These are phyloP conservation scores for Discostella stelligeroides DNA, from an alignment of 108 stramenopile genomes.

Conservation along the genomic window DNA sequence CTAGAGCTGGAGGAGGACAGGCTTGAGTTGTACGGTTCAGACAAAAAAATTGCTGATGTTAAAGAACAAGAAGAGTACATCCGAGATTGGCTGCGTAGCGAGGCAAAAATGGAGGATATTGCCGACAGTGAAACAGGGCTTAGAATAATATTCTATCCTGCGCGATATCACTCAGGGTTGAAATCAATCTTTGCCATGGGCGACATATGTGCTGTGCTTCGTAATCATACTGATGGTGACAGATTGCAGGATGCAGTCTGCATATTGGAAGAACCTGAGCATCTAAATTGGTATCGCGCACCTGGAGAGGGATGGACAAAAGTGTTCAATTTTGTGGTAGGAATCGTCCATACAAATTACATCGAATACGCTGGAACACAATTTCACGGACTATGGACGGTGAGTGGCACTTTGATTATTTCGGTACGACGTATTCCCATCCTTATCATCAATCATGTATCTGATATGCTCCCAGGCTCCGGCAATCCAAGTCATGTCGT, in stretches of 20 bases:
- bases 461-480: conserved; percentile 53
- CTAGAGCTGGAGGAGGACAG: conserved; percentile 78
- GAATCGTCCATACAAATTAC: conserved; percentile 85
- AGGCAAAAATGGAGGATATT: conserved; percentile 69
- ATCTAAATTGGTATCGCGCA: conserved; percentile 88
- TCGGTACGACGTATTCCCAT: neutral
- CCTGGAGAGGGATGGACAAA: conserved; percentile 88
- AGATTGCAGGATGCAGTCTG: conserved; percentile 47
- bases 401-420: neutral
- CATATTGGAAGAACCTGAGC: conserved; percentile 90
- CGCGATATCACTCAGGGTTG: conserved; percentile 68
- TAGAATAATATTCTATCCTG: conserved; percentile 74
- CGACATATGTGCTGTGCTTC: conserved; percentile 60
- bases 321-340: conserved; percentile 83
- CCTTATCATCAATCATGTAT: conserved; percentile 6
- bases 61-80: conserved; percentile 82
- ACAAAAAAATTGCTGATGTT: conserved; percentile 52
- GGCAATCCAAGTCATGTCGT: conserved; percentile 71
- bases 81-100: conserved; percentile 64
- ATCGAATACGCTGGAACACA: conserved; percentile 47
- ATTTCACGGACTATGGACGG: conserved; percentile 48
- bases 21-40: conserved; percentile 52
- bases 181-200: conserved; percentile 87
- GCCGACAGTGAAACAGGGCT: conserved; percentile 55
- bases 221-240: conserved; percentile 34